Evolutionary conservation across 306 rosid species (phyloP), one percentile per base, ranked within the genome.

Genomic region (Calophaca sinica): DNA sequence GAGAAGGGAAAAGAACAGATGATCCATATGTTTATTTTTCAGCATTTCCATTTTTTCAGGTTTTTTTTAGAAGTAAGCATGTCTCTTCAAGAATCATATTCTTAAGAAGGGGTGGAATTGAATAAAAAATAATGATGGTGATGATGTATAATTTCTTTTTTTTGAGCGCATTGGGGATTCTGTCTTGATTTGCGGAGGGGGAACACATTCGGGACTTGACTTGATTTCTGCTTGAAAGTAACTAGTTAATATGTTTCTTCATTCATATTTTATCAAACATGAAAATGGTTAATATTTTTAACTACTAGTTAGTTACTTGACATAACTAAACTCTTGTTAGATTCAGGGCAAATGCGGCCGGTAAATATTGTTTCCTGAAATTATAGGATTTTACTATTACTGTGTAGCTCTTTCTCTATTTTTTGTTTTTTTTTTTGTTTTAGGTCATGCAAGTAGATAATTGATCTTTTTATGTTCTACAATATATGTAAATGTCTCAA

Each of bases 401-500:
- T 20, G 1, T 29, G 9, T 28, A 63, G 5, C 48, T 29, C 26
- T 41, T 70, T 36, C 53, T 48, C 53, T 20, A n/a, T n/a, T n/a
- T n/a, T n/a, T 1, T 20, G 26, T 20, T 20, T 20, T 2, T 20
- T 55, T 44, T 26, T 33, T 45, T 14, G 64, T 42, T 55, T 80
- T 46, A 7, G 46, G 50, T 38, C 28, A 68, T 52, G 12, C 39
- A 39, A 42, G 28, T 2, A 68, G 44, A 35, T 46, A 50, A 6
- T 66, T 67, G 49, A 9, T 50, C 38, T 9, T 44, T 53, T 14
- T 31, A 13, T n/a, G 55, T 31, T 68, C 35, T 14, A 7, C 32
- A 26, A n/a, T 49, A 14, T 52, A 12, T n/a, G 50, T 65, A 61
- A 51, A 76, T 73, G 53, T 73, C 77, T 73, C 69, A 77, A 62